A percentile compares a stretch with the other conserved stretches of the same genome.
Conservation (phyloP, 164 flowering plant species). For the Tetracentron sinense region DNA sequence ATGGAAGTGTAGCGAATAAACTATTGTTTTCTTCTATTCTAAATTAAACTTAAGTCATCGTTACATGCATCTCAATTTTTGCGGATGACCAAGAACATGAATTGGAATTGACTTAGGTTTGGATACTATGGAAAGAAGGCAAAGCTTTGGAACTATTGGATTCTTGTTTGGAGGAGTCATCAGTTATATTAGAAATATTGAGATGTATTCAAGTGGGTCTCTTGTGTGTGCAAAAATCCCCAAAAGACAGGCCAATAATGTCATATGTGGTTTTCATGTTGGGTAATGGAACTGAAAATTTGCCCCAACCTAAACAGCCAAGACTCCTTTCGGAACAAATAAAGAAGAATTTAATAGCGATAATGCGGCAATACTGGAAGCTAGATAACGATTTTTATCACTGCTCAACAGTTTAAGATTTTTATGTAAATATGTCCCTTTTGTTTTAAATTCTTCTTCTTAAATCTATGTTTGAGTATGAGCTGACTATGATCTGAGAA, state of each 20-base stretch:
- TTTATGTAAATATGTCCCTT: no score
- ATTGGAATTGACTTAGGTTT: slow-evolving; percentile 20
- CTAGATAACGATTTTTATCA: no score
- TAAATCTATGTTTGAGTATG: no score
- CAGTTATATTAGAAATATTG: slow-evolving; percentile 1
- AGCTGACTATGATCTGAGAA: no score
- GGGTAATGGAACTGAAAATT: slow-evolving; percentile 2
- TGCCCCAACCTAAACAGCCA: slow-evolving; percentile 20
- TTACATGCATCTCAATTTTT: neutral
- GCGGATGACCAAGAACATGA: neutral
- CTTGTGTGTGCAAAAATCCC: slow-evolving; percentile 23
- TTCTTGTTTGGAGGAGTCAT: neutral
- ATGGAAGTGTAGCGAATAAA: slow-evolving; percentile 19
- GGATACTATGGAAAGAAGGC: slow-evolving; percentile 27
- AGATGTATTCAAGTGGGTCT: slow-evolving; percentile 26
- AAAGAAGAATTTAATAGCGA: neutral
- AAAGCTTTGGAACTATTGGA: slow-evolving; percentile 17
- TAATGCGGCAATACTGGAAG: slow-evolving; percentile 6
- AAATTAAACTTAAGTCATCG: no score
- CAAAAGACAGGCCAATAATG: slow-evolving; percentile 26
- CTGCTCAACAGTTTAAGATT: no score
- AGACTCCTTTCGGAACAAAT: neutral
- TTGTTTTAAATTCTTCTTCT: no score
- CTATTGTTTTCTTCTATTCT: neutral
- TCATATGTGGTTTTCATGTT: slow-evolving; percentile 20